Conservation (phyloP, 225 moss, liverwort and hornwort species). For the Climacium dendroides region DNA sequence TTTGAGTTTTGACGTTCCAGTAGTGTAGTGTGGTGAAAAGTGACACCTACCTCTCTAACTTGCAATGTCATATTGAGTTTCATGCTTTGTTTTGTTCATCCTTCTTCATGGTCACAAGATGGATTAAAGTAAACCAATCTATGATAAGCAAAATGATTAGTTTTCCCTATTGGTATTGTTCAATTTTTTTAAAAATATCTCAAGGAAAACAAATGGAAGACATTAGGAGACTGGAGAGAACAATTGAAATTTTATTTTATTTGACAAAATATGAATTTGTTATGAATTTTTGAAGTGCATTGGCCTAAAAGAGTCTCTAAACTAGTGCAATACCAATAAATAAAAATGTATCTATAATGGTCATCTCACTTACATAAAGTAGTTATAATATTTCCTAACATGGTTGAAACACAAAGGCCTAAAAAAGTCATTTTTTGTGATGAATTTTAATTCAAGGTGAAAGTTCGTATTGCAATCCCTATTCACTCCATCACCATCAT, state of each 20-base stretch:
- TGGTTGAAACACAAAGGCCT: not conserved
- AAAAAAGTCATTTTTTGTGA: too few relatives aligned
- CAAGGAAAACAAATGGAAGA: too few relatives aligned
- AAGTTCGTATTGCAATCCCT: not conserved
- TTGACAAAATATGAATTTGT: not conserved
- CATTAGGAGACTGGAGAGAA: not conserved
- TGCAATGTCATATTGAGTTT: not conserved
- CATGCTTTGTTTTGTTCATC: too few relatives aligned
- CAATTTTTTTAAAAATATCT: too few relatives aligned
- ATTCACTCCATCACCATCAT: not conserved
- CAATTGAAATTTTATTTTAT: not conserved
- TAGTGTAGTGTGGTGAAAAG: too few relatives aligned
- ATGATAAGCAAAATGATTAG: not conserved
- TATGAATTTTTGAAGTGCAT: not conserved
- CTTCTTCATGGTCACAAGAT: rapidly evolving
- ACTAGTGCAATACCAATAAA: not conserved
- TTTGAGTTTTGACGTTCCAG: not conserved
- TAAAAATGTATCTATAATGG: not conserved
- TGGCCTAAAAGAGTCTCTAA: not conserved
- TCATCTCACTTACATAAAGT: not conserved
- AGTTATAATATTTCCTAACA: not conserved
- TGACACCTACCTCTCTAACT: too few relatives aligned
- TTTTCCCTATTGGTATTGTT: not conserved
- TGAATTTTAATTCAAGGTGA: too few relatives aligned
- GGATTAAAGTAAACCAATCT: not conserved